A percentile compares a stretch with the other conserved stretches of the same genome.
These are phyloP conservation scores for Pachysolen tannophilus DNA, from an alignment of 805 yeast genomes.

Conservation along the genomic window DNA sequence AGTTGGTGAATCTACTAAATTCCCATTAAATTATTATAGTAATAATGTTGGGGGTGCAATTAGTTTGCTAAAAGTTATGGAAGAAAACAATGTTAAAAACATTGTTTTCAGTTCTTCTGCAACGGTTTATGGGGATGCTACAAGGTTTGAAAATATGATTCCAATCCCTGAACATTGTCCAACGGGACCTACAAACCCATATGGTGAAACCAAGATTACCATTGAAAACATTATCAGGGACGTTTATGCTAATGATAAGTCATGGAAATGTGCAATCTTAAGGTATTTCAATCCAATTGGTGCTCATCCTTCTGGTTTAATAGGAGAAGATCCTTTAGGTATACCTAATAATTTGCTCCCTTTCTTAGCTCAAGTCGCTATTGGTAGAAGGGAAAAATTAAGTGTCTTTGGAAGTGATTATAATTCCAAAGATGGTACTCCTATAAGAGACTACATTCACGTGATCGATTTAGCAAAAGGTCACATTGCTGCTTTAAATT, in stretches of 20 bases:
- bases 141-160: slow-evolving; percentile 61
- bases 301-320: slow-evolving; percentile 72
- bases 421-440: slow-evolving; percentile 68
- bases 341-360: slow-evolving; percentile 73
- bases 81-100: slow-evolving; percentile 33
- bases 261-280: slow-evolving; percentile 52
- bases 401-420: slow-evolving; percentile 69
- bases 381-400: slow-evolving; percentile 58
- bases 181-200: slow-evolving; percentile 67
- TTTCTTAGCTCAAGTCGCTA: slow-evolving; percentile 69
- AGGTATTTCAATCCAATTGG: slow-evolving; percentile 83
- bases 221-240: slow-evolving; percentile 59
- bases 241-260: slow-evolving; percentile 29
- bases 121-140: slow-evolving; percentile 78
- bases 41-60: slow-evolving; percentile 64
- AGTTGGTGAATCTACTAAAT: slow-evolving; percentile 66
- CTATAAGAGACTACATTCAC: slow-evolving; percentile 75
- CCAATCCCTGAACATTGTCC: slow-evolving; percentile 79
- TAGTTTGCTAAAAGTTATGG: slow-evolving; percentile 46
- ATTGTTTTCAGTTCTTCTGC: slow-evolving; percentile 75
- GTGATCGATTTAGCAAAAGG: slow-evolving; percentile 76
- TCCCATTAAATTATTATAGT: slow-evolving; percentile 61
- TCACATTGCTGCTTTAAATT: slow-evolving; percentile 62
- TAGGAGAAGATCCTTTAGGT: slow-evolving; percentile 79
- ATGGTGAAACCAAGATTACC: slow-evolving; percentile 63